Evolutionary conservation across 1,284 basidiomycete genomes (phyloP), one percentile per base, ranked within the genome.

Genomic region (Naganishia albida): DNA sequence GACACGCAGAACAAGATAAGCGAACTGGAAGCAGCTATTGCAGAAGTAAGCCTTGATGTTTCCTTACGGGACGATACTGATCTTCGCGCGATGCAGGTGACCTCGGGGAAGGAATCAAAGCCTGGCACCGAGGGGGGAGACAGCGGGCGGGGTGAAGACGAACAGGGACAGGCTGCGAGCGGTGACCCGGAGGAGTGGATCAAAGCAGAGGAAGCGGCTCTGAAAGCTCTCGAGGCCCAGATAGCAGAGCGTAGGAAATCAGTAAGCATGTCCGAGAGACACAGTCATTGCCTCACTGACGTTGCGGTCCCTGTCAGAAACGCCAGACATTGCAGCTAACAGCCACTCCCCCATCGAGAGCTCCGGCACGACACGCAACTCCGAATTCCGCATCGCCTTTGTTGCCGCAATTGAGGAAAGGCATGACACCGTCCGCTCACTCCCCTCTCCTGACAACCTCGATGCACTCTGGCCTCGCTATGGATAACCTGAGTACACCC

Each of bases 171-270:
- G 3, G 20, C 30, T 1, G 12, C 64, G 16, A 67, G 68, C 51
- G 40, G 72, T n/a, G 67, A 70, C 2, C 64, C 73, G 2, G 78
- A 77, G 39, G 76, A 78, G 44, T 72, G 73, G 30, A 72, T 79
- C 66, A 72, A 71, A 63, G 73, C 73, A 1, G 78, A 79, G 65
- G 78, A 78, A 60, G 74, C 70, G 30, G 73, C 74, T 2, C 67
- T 78, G 12, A 63, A 68, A 23, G 69, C 65, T 2, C 69, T 78
- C 18, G 77, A 79, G 69, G 68, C 70, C 7, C 60, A 68, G 10
- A 43, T 78, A 1, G 70, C 67, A 1, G 71, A 67, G 34, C 34
- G 46, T 38, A 43, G 65, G 16, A 44, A 48, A 57, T 18, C 48
- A 20, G 60, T 65, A 43, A 40, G 64, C 26, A 10, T 26, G 12